Evolutionary conservation across 768 basidiomycete species (phyloP).

Genomic region (Leccinellum luteum): DNA sequence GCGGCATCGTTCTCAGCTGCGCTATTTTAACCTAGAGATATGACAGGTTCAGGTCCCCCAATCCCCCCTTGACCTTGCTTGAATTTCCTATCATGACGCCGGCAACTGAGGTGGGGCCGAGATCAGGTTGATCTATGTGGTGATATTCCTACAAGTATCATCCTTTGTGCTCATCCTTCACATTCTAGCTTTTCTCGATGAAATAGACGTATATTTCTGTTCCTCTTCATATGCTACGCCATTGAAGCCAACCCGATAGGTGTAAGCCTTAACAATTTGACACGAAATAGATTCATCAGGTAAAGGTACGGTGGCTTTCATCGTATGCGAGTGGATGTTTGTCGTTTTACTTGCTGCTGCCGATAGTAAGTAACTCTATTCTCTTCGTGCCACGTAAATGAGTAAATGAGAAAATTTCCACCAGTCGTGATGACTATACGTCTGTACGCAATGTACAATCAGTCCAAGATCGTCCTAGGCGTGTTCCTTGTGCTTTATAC

Average conservation of each 20-base stretch:
- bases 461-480: constrained; percentile 12
- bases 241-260: constrained; percentile 2
- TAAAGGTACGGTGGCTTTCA: constrained; percentile 11
- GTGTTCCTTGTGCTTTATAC: constrained; percentile 15
- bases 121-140: background rate
- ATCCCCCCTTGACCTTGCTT: no score
- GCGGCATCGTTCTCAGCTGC: background rate
- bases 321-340: background rate
- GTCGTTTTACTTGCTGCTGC: constrained; percentile 13
- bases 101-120: background rate
- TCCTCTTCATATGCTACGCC: no score
- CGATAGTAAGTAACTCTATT: constrained; percentile 12
- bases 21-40: background rate
- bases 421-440: constrained; percentile 25
- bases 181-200: background rate
- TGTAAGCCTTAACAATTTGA: constrained; percentile 10
- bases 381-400: background rate
- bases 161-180: background rate
- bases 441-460: constrained; percentile 22
- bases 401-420: background rate
- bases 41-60: background rate
- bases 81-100: background rate
- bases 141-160: no score
- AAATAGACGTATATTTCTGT: constrained; percentile 15
- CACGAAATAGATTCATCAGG: background rate